Evolutionary conservation across 306 rosid genomes (phyloP), one percentile per base, ranked within the genome.

Genomic region (Cotoneaster glaucophyllus): DNA sequence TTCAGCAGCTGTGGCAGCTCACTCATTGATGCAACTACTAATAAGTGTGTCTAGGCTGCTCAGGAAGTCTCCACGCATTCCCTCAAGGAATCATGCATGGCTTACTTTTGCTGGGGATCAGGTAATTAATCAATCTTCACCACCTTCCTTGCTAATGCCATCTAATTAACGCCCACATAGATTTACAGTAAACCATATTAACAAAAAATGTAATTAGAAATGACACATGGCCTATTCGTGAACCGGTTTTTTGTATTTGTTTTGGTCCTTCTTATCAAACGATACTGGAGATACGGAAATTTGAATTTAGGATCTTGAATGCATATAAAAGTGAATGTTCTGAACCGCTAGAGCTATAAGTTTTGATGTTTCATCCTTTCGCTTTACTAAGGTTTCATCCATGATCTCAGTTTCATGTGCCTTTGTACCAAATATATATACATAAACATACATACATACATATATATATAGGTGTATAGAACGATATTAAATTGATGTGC

Each of bases 51-150:
- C 87, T 9, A 84, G 91, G 78, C 86, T 95, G 73, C 79, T 85
- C 61, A 92, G 82, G 58, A 86, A 80, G 39, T 84, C 88, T 63
- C 88, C 93, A 43, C 69, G 87, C 71, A 84, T 87, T 74, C 89
- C 87, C 84, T 88, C 96, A 15, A 87, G 93, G 84, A 84, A 86
- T 45, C 89, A 87, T 43, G 98, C 97, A 52, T 95, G 97, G 96
- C 80, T 92, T 80, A 65, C 82, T 79, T 90, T 92, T 74, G 96
- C 96, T 18, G 92, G 87, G 8, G 98, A 95, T 87, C 96, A 92
- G 97, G 98, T 92, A 84, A 64, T 4, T 28, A 8, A 11, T 22
- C 26, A 11, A 18, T 19, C 28, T 41, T 45, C 44, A 24, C 10
- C 37, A 26, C 37, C 52, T 66, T 50, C 37, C 52, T 66, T 50